Percentiles rank a stretch among this genome's conserved stretches.
phyloP scores from a whole-genome alignment of 805 yeast genomes.

The Pichia heedii region DNA sequence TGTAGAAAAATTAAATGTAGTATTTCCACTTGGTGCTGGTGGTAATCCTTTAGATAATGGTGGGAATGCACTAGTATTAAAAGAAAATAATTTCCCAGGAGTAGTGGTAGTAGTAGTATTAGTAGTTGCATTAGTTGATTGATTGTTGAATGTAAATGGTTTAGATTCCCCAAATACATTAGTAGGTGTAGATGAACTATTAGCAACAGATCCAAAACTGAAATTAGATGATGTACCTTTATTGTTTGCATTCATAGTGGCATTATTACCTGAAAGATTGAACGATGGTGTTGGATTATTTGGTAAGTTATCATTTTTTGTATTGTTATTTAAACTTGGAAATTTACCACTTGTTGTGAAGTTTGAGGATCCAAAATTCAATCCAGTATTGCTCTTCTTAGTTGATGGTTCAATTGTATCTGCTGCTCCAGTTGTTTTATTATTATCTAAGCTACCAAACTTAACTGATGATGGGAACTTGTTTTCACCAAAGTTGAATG shows the following conservation, averaged over 20 bases:
- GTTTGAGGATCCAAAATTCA: background rate
- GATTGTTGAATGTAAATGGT: background rate
- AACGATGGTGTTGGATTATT: background rate
- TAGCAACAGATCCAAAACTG: background rate
- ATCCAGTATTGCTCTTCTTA: background rate
- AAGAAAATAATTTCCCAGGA: background rate
- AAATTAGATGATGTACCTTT: background rate
- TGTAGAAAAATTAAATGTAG: background rate
- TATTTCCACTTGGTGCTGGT: background rate
- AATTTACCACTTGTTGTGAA: background rate
- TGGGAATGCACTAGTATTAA: conserved; percentile 3
- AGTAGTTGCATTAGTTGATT: background rate
- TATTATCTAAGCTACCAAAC: background rate
- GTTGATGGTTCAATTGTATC: background rate
- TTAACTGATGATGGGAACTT: background rate
- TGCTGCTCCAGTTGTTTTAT: background rate
- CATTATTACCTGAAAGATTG: background rate
- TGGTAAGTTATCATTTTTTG: background rate
- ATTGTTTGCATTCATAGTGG: background rate
- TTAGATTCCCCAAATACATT: background rate
- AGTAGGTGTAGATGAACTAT: background rate
- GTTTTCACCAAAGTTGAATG: background rate
- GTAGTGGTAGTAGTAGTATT: background rate
- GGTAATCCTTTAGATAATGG: no score
- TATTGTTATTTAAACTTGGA: background rate